Percentiles rank a stretch among this genome's conserved stretches.
phyloP scores from a whole-genome alignment of 2,329 filamentous ascomycete genomes.

The Annulohypoxylon truncatum region DNA sequence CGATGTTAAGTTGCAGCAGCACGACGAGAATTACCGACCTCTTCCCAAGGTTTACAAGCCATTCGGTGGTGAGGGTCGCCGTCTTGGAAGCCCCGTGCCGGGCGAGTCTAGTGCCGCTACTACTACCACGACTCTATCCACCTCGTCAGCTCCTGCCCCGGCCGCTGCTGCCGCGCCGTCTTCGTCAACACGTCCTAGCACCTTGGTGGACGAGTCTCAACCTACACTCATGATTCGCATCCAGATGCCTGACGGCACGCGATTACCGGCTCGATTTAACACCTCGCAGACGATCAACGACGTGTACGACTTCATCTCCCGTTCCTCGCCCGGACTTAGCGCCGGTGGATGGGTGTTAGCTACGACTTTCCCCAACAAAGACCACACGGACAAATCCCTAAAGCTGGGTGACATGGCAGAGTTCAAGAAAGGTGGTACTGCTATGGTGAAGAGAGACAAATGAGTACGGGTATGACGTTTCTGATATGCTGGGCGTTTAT shows the following conservation, averaged over 20 bases:
- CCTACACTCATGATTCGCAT: conserved; percentile 79
- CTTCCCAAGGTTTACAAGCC: conserved; percentile 82
- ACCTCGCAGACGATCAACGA: conserved; percentile 81
- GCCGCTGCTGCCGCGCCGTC: conserved; percentile 48
- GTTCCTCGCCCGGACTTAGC: conserved; percentile 68
- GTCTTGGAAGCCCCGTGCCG: conserved; percentile 82
- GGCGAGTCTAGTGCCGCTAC: conserved; percentile 58
- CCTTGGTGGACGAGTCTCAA: conserved; percentile 70
- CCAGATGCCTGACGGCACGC: conserved; percentile 80
- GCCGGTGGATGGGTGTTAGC: conserved; percentile 77
- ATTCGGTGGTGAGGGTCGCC: conserved; percentile 77
- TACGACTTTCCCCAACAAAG: conserved; percentile 86
- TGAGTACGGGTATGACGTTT: conserved; percentile 11
- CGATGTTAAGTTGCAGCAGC: conserved; percentile 81
- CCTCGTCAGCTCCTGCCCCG: conserved; percentile 50
- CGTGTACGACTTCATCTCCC: conserved; percentile 78
- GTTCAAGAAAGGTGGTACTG: conserved; percentile 74
- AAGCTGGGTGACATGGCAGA: conserved; percentile 70
- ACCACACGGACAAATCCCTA: conserved; percentile 74
- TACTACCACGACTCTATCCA: conserved; percentile 42
- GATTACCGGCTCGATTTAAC: conserved; percentile 85
- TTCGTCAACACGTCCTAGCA: conserved; percentile 27
- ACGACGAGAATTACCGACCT: conserved; percentile 77
- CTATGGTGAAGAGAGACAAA: conserved; percentile 67
- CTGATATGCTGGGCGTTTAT: conserved; percentile 5